Base-by-base conservation (phyloP, 2,329 filamentous ascomycete genomes). In the Nigrograna mackinnonii region DNA sequence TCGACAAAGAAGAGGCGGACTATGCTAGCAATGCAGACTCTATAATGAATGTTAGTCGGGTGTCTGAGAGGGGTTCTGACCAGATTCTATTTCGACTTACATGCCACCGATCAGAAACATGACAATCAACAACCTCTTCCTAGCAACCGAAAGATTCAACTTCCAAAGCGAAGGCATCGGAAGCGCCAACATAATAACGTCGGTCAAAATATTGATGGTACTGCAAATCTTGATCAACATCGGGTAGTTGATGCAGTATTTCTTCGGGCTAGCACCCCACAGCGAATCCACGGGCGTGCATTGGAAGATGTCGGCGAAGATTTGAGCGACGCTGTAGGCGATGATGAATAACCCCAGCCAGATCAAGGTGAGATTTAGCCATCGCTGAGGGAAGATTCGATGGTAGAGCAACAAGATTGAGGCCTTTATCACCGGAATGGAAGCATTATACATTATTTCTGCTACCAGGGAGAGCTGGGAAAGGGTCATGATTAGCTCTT, bases 321-420 rank as follows among this genome's bases (percentile, higher is more conserved):
- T 37, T 14, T 37, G 34, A n/a, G 34, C 34, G 5, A 37, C 18
- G 21, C 20, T 37, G 20, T 37, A 37, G 22, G 34, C 34, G 4
- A 22, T 22, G 34, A 37, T 37, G 17, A 37, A 37, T 22, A 37
- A 14, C 16, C 34, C 34, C n/a, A 37, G 34, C 24, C 34, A 19
- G 13, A 37, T 9, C 18, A 37, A 21, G 24, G 34, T 11, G 19
- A 5, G 20, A 21, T 37, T 37, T 19, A 37, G 34, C 34, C 34
- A 37, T 14, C 14, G 18, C 20, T 37, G 34, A 22, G 34, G 34
- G 34, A 37, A 37, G n/a, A 37, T 37, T 37, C 34, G 34, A 22
- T 37, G 34, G 18, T 37, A 37, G n/a, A 37, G 34, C 22, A 37
- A 21, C 19, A 37, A 21, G 19, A 37, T 37, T 21, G 34, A 37